Base-by-base conservation (phyloP, 495 filamentous ascomycete species). In the Geopyxis carbonaria region DNA sequence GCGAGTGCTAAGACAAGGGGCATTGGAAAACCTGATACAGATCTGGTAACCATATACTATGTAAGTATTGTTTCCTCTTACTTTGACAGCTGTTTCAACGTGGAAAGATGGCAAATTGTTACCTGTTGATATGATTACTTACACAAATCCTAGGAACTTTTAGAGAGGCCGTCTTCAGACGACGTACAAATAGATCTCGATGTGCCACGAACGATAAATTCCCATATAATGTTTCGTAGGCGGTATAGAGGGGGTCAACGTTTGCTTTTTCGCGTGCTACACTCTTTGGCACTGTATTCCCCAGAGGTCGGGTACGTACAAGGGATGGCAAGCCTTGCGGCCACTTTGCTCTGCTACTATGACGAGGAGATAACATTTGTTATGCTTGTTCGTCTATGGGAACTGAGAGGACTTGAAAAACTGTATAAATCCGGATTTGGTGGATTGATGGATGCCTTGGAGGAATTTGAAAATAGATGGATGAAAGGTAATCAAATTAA, bases 171-270 rank as follows among this genome's bases (percentile, higher is more conserved):
- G 24, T 92, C 78, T 4, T 75, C 84, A 0, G 89, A 99, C 53
- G 89, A 99, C 54, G 77, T 87, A 5, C 89, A 99, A 55, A 99
- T 99, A 46, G 89, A 99, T 57, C 73, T 93, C 19, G 89, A 99
- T 53, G 87, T 99, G 28, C 89, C 89, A 0, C 73, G 89, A 33
- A 99, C 89, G 5, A 92, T 99, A 55, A 86, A 73, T 52, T 76
- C 79, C 45, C 89, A 99, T 59, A 87, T 99, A 52, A 93, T 99
- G 91, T 99, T 99, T 54, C 75, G 89, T 16, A 69, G 75, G 39
- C 68, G 91, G 22, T 99, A 99, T 63, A 75, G 85, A 8, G 78
- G 77, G 40, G 86, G 86, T 0, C 89, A 99, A 57, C 72, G 89
- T 32, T 64, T 95, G 16, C 67, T 99, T 4, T 99, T 99, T 60